These are phyloP conservation scores for Leptodermis oblonga DNA, from an alignment of 257 asterid genomes.

Conservation along the genomic window DNA sequence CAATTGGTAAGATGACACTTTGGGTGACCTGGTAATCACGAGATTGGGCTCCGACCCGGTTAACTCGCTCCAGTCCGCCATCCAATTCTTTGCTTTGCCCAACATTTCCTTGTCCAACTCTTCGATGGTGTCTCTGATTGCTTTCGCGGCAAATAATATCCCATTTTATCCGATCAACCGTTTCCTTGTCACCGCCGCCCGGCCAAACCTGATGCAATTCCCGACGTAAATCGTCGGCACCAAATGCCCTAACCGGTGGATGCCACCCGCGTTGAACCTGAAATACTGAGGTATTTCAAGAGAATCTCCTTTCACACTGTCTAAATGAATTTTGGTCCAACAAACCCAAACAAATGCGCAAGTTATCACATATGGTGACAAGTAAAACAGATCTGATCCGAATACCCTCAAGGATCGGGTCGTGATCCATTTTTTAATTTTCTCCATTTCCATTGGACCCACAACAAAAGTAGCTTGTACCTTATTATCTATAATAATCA, in stretches of 20 bases:
- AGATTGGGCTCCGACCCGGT: slow-evolving; percentile 12
- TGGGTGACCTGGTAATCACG: slow-evolving; percentile 45
- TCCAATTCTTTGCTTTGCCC: slow-evolving; percentile 38
- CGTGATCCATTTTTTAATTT: slow-evolving; percentile 30
- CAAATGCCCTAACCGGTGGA: slow-evolving; percentile 26
- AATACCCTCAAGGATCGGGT: slow-evolving; percentile 20
- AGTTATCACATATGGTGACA: slow-evolving; percentile 36
- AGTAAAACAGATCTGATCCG: slow-evolving; percentile 15
- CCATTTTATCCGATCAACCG: slow-evolving; percentile 34
- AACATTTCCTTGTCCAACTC: slow-evolving; percentile 22
- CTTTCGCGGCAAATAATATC: slow-evolving; percentile 34
- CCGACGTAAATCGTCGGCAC: slow-evolving; percentile 42
- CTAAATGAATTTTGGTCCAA: slow-evolving; percentile 28
- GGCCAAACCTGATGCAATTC: slow-evolving; percentile 38
- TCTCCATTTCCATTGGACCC: slow-evolving; percentile 23
- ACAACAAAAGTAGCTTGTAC: slow-evolving; percentile 43
- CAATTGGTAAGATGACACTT: slow-evolving; percentile 25
- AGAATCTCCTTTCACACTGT: not conserved
- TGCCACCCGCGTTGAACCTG: slow-evolving; percentile 30
- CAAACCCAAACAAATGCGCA: slow-evolving; percentile 40
- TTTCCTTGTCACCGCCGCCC: slow-evolving; percentile 11
- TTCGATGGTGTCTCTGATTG: slow-evolving; percentile 29
- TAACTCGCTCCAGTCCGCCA: slow-evolving; percentile 5
- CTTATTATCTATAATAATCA: not conserved
- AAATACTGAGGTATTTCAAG: slow-evolving; percentile 19